phyloP scores from a whole-genome alignment of 257 asterid species.

The Linderniella brevidens region DNA sequence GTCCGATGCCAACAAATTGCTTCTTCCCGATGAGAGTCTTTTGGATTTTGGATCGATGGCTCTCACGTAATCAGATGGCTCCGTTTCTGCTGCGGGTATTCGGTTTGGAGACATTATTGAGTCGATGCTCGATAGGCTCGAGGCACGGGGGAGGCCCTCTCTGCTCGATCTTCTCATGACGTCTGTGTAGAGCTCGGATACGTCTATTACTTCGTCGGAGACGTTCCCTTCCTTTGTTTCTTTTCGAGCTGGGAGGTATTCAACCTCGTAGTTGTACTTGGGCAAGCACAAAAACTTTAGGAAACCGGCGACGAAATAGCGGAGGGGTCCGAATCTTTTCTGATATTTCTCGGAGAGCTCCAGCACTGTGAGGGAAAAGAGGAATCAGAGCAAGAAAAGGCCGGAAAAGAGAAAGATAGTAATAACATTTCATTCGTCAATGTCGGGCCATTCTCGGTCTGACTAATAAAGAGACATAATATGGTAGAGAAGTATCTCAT shows the following conservation, averaged over 20 bases:
- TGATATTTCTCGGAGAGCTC: conserved; percentile 93
- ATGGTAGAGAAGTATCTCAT: too few species aligned
- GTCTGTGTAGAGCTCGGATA: conserved; percentile 80
- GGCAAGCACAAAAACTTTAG: conserved; percentile 90
- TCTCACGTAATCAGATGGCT: conserved; percentile 89
- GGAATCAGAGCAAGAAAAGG: conserved; percentile 3
- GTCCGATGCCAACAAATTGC: conserved; percentile 40
- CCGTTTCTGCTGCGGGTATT: conserved; percentile 56
- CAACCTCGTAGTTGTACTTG: conserved; percentile 78
- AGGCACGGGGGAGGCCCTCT: conserved; percentile 92
- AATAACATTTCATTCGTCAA: too few species aligned
- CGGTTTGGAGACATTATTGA: conserved; percentile 86
- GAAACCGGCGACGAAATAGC: conserved; percentile 91
- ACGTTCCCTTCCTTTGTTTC: conserved; percentile 29
- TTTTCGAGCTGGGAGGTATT: conserved; percentile 63
- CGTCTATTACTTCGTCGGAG: conserved; percentile 46
- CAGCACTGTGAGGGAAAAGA: conserved; percentile 40
- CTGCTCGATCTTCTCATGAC: conserved; percentile 88
- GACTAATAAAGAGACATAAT: too few species aligned
- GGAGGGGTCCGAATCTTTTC: conserved; percentile 85
- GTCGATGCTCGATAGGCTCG: conserved; percentile 90
- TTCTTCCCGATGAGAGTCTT: conserved; percentile 70
- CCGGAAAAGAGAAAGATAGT: neutral
- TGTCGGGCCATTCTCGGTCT: too few species aligned
- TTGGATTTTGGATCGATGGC: conserved; percentile 88